Evolutionary conservation across 371 early-diverging fungal genomes (phyloP).

Genomic region (Thermomucor indicae-seudaticae): DNA sequence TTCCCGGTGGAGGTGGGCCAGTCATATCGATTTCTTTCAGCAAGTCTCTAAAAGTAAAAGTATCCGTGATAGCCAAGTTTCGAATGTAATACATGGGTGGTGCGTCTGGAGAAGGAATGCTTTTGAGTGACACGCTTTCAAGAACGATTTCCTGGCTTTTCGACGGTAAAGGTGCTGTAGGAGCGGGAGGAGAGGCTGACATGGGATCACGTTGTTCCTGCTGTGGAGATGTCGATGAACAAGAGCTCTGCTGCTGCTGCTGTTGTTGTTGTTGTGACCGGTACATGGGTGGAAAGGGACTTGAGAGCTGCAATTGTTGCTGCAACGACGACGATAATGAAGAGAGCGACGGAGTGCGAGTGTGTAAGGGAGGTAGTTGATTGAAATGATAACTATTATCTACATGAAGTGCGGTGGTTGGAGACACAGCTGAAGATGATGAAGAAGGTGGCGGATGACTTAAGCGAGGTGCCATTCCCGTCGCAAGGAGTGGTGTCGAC

Average conservation of each 20-base stretch:
- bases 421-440: conserved; percentile 9
- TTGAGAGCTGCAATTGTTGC: conserved; percentile 11
- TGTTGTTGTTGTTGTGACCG: conserved; percentile 10
- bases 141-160: conserved; percentile 10
- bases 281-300: too few species aligned
- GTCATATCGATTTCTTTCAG: conserved; percentile 38
- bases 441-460: conserved; percentile 10
- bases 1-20: conserved; percentile 43
- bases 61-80: conserved; percentile 46
- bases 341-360: conserved; percentile 8
- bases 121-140: conserved; percentile 42
- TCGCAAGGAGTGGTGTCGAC: conserved; percentile 32
- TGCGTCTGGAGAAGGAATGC: conserved; percentile 5
- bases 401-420: conserved; percentile 14
- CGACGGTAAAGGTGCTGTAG: conserved; percentile 2
- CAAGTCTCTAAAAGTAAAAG: conserved; percentile 44
- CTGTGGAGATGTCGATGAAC: neutral
- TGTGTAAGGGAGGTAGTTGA: conserved; percentile 15
- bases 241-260: too few species aligned
- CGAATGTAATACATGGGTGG: conserved; percentile 29
- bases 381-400: conserved; percentile 11
- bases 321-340: conserved; percentile 3
- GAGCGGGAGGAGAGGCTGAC: conserved; percentile 12
- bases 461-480: conserved; percentile 12
- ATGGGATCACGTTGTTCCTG: conserved; percentile 1